phyloP scores from a whole-genome alignment of 345 rosid genomes.

The Populus davidiana region DNA sequence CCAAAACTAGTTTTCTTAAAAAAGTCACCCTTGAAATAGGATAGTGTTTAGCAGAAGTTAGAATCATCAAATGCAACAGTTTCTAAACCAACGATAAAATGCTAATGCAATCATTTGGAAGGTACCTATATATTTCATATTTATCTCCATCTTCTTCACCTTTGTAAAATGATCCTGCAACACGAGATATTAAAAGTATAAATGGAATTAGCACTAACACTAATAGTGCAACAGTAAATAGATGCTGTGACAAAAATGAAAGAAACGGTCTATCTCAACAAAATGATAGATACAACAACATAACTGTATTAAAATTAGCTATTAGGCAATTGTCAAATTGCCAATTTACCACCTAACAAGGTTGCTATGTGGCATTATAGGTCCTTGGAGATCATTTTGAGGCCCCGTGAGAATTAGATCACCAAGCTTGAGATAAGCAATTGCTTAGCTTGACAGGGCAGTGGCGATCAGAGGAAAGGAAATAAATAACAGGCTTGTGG shows the following conservation, averaged over 20 bases:
- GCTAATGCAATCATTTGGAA: background rate
- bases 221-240: background rate
- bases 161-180: constrained; percentile 72
- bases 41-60: background rate
- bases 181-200: constrained; percentile 9
- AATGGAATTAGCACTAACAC: background rate
- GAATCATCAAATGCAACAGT: background rate
- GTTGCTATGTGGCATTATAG: background rate
- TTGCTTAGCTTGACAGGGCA: background rate
- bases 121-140: constrained; percentile 90
- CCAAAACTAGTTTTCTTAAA: background rate
- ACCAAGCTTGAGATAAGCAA: background rate
- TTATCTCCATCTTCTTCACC: constrained; percentile 58
- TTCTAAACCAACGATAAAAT: background rate
- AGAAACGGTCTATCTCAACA: background rate
- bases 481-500: background rate
- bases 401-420: background rate
- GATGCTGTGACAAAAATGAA: background rate
- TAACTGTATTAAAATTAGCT: background rate
- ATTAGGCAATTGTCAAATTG: background rate
- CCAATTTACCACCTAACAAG: background rate
- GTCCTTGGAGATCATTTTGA: background rate
- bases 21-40: background rate
- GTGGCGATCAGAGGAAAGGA: background rate
- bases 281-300: constrained; percentile 1